Conservation (phyloP, 177 flowering plant species). For the Tripterygium wilfordii region DNA sequence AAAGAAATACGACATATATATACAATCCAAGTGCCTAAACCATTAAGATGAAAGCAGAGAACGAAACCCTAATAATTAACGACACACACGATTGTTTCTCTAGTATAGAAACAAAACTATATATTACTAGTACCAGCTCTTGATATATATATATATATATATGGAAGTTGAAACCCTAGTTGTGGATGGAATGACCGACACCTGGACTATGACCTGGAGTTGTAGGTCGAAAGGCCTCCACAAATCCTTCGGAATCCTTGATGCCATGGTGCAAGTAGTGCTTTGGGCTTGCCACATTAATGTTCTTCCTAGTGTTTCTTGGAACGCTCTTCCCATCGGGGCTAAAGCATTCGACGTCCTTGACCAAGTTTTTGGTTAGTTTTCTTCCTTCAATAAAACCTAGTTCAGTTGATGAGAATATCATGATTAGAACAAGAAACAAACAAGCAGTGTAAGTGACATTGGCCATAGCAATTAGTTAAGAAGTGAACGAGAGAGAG, state of each 20-base stretch:
- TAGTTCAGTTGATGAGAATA: too few species aligned
- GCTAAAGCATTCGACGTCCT: not conserved
- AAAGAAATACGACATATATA: too few species aligned
- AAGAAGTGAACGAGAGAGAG: too few species aligned
- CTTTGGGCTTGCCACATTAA: not conserved
- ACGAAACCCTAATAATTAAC: too few species aligned
- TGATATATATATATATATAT: too few species aligned
- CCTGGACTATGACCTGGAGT: constrained; percentile 39
- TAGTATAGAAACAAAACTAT: too few species aligned
- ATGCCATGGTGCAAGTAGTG: not conserved
- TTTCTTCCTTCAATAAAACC: constrained; percentile 16
- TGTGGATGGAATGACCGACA: constrained; percentile 23
- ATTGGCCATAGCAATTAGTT: constrained; percentile 9
- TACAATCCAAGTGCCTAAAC: too few species aligned
- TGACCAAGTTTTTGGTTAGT: not conserved
- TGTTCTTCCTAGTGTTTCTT: not conserved
- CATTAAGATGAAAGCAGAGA: too few species aligned
- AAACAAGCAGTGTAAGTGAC: constrained; percentile 6
- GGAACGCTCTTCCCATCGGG: constrained; percentile 1
- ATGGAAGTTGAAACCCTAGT: too few species aligned
- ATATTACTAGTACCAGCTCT: too few species aligned
- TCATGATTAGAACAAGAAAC: constrained; percentile 12
- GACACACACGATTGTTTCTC: too few species aligned
- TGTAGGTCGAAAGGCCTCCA: constrained; percentile 28
- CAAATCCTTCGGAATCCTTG: not conserved